Evolutionary conservation across 148 eudicot species (phyloP).

Genomic region (Camellia sinensis): DNA sequence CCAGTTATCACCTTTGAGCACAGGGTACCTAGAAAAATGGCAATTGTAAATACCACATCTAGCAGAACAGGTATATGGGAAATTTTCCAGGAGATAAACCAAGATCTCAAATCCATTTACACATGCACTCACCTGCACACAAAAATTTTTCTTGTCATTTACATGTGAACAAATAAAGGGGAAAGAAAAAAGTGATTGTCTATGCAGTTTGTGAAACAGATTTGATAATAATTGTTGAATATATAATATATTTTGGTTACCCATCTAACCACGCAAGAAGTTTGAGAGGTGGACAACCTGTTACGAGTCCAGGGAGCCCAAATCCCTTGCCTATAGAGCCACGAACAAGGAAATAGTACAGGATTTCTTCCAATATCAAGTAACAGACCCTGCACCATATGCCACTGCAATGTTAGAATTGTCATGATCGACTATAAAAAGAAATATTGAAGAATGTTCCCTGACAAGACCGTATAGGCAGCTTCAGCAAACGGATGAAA

Average conservation of each 20-base stretch:
- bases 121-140: not conserved
- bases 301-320: conserved; percentile 63
- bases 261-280: conserved; percentile 12
- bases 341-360: conserved; percentile 64
- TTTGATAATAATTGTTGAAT: not conserved
- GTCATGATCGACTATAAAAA: not conserved
- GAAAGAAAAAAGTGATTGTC: not conserved
- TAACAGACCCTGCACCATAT: conserved; percentile 57
- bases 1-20: conserved; percentile 81
- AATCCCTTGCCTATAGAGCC: conserved; percentile 86
- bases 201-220: not conserved
- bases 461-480: conserved; percentile 60
- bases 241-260: not conserved
- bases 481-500: conserved; percentile 82
- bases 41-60: conserved; percentile 12
- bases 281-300: conserved; percentile 45
- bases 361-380: conserved; percentile 87
- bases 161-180: not conserved
- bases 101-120: conserved; percentile 13
- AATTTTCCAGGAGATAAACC: conserved; percentile 19
- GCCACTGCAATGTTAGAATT: not conserved
- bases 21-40: conserved; percentile 50
- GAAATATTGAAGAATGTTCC: conserved; percentile 5
- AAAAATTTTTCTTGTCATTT: not conserved
- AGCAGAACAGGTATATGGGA: conserved; percentile 15